Evolutionary conservation across 176 grass and related monocot species (phyloP).

Genomic region (Avena insularis): DNA sequence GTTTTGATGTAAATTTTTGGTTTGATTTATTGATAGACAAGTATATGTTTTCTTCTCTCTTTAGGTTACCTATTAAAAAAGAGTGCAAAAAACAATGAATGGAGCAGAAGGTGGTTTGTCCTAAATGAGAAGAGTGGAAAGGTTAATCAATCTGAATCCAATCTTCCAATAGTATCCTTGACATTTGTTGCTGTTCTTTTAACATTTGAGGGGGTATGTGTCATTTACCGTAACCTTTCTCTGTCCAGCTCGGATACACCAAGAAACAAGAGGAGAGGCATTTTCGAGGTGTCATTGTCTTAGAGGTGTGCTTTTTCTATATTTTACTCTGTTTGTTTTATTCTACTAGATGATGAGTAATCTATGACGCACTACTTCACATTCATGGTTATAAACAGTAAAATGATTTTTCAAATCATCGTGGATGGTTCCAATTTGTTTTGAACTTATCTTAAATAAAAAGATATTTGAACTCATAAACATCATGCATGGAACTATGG

Average conservation of each 20-base stretch:
- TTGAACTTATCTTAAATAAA: background rate
- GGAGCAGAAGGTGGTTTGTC: conserved; percentile 94
- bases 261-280: conserved; percentile 97
- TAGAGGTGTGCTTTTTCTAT: conserved; percentile 63
- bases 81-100: conserved; percentile 96
- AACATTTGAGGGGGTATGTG: conserved; percentile 32
- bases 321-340: conserved; percentile 29
- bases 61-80: conserved; percentile 89
- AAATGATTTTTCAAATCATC: conserved; percentile 21
- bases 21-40: conserved; percentile 28
- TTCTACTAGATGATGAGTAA: background rate
- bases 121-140: conserved; percentile 96
- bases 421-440: conserved; percentile 14
- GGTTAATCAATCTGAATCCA: conserved; percentile 57
- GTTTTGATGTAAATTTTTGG: background rate
- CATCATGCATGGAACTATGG: background rate
- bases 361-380: conserved; percentile 10
- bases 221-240: conserved; percentile 38
- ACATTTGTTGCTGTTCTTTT: conserved; percentile 15
- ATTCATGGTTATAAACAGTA: background rate
- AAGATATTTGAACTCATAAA: conserved; percentile 21
- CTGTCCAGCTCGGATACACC: conserved; percentile 85
- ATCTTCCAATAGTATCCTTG: conserved; percentile 26
- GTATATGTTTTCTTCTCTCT: conserved; percentile 25
- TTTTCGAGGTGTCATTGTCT: conserved; percentile 85